phyloP scores from a whole-genome alignment of 78 protist genomes.

The slime mould (Dictyostelium discoideum) region DNA sequence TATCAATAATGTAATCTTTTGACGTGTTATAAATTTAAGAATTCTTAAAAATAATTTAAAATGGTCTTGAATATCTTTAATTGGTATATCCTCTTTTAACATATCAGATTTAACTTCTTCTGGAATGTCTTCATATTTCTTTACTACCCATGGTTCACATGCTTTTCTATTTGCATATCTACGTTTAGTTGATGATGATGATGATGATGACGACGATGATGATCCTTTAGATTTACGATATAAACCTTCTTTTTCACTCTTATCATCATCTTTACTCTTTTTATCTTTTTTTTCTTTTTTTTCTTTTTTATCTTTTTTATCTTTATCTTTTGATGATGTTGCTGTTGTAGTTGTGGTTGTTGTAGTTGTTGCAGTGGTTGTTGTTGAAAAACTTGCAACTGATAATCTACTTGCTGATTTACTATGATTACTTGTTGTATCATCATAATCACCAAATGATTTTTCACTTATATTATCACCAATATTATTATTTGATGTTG shows the following conservation, averaged over 20 bases:
- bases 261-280: neutral
- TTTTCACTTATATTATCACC: neutral
- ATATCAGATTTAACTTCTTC: conserved; percentile 22
- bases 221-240: conserved; percentile 13
- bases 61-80: conserved; percentile 25
- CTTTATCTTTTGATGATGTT: neutral
- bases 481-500: neutral
- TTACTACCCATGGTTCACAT: conserved; percentile 8
- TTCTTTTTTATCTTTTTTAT: neutral
- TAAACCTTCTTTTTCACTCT: conserved; percentile 10
- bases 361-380: neutral
- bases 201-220: neutral
- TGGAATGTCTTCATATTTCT: conserved; percentile 37
- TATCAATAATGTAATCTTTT: conserved; percentile 16
- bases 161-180: conserved; percentile 75
- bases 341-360: neutral
- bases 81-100: conserved; percentile 27
- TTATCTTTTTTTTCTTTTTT: conserved; percentile 43
- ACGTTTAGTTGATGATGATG: neutral
- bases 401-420: conserved; percentile 8
- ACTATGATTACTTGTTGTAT: neutral
- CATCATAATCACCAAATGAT: conserved; percentile 17
- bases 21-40: conserved; percentile 63
- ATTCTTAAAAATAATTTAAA: conserved; percentile 36
- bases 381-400: neutral